A percentile compares a stretch with the other conserved stretches of the same genome.
Evolutionary conservation across 345 rosid species (phyloP).

Genomic region (Populus nigra): DNA sequence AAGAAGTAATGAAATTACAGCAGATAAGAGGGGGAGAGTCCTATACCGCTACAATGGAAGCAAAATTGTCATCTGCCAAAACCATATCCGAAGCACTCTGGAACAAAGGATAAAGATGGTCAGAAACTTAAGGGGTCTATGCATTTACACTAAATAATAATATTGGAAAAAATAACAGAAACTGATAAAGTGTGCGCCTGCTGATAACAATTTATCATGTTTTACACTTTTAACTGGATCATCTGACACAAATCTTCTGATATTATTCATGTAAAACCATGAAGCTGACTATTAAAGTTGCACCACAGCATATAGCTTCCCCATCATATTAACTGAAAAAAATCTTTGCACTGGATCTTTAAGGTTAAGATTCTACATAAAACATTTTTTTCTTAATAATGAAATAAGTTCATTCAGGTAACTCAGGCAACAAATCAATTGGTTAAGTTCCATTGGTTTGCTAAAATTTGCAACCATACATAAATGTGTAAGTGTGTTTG

Average conservation of each 20-base stretch:
- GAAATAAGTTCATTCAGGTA: not conserved
- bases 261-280: not conserved
- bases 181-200: not conserved
- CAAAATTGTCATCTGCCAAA: constrained; percentile 99
- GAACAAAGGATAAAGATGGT: constrained; percentile 30
- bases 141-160: not conserved
- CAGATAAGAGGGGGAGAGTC: constrained; percentile 17
- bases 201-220: not conserved
- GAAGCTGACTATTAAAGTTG: not conserved
- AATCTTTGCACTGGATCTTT: not conserved
- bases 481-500: not conserved
- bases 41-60: constrained; percentile 90
- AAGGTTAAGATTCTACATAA: not conserved
- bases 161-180: not conserved
- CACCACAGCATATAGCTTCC: not conserved
- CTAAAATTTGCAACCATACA: not conserved
- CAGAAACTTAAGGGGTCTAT: not conserved
- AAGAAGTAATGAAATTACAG: constrained; percentile 4
- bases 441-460: not conserved
- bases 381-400: not conserved
- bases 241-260: not conserved
- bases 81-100: constrained; percentile 99
- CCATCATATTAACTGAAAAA: not conserved
- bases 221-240: not conserved
- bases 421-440: not conserved